Conservation (phyloP, 768 basidiomycete species). For the Pisolithus orientalis region DNA sequence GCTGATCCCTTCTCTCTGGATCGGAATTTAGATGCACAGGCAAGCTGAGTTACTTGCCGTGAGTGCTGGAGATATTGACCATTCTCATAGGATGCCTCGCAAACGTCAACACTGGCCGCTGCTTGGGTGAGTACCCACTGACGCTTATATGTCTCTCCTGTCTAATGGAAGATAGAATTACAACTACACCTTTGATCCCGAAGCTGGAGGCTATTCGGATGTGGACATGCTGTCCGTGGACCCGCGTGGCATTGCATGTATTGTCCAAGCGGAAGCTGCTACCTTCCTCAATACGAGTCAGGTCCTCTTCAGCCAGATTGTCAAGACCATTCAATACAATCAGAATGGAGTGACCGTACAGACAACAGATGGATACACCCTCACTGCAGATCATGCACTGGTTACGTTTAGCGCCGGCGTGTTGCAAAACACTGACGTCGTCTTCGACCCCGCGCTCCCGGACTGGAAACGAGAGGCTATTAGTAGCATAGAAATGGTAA, state of each 20-base stretch:
- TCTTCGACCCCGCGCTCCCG: conserved; percentile 50
- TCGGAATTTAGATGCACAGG: conserved; percentile 20
- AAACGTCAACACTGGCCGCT: conserved; percentile 58
- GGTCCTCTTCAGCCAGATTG: conserved; percentile 43
- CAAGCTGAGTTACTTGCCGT: background rate
- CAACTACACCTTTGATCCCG: conserved; percentile 50
- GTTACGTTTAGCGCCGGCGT: conserved; percentile 70
- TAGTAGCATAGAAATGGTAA: conserved; percentile 54
- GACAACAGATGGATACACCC: conserved; percentile 34
- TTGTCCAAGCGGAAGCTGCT: conserved; percentile 51
- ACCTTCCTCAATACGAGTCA: conserved; percentile 49
- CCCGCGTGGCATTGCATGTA: conserved; percentile 53
- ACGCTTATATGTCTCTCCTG: background rate
- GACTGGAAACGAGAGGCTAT: conserved; percentile 60
- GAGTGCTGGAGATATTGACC: conserved; percentile 12
- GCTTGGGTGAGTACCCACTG: conserved; percentile 41
- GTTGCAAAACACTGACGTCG: conserved; percentile 56
- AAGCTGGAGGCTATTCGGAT: conserved; percentile 53
- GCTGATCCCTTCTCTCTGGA: conserved; percentile 3
- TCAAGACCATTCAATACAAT: conserved; percentile 42
- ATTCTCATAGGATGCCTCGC: conserved; percentile 51
- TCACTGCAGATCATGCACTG: conserved; percentile 53
- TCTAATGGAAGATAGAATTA: conserved; percentile 37
- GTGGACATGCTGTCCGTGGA: conserved; percentile 51
- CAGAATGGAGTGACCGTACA: conserved; percentile 41